These are phyloP conservation scores for Talaromyces nanjingensis DNA, from an alignment of 495 filamentous ascomycete species.

Conservation along the genomic window DNA sequence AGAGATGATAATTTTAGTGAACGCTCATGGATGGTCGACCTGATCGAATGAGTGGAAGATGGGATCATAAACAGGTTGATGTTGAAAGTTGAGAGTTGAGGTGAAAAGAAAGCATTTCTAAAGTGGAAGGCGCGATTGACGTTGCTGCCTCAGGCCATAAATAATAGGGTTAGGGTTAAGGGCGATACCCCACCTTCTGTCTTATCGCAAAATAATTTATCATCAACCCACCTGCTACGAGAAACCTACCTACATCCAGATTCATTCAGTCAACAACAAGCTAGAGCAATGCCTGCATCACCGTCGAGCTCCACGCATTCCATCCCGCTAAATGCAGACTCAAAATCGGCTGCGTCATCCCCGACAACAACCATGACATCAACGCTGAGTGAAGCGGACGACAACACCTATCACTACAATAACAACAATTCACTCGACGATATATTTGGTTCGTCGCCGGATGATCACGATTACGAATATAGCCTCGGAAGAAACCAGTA, in stretches of 20 bases:
- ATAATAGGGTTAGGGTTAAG: neutral
- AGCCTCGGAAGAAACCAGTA: neutral
- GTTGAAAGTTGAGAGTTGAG: neutral
- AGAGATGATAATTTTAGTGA: neutral
- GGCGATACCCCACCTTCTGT: neutral
- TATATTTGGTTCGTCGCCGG: slow-evolving; percentile 42
- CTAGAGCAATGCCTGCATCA: neutral
- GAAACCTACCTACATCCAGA: neutral
- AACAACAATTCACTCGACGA: slow-evolving; percentile 36
- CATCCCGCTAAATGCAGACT: neutral
- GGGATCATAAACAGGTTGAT: neutral
- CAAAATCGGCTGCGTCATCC: slow-evolving; percentile 12
- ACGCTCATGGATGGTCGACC: neutral
- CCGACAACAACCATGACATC: slow-evolving; percentile 26
- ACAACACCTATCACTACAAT: slow-evolving; percentile 4
- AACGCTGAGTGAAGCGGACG: slow-evolving; percentile 12
- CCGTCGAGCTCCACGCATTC: slow-evolving; percentile 7
- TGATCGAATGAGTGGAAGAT: neutral
- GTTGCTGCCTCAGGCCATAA: neutral
- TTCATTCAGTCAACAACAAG: neutral
- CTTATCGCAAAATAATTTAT: neutral
- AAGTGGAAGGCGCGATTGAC: neutral
- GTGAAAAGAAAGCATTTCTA: neutral
- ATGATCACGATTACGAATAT: neutral
- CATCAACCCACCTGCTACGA: neutral